phyloP scores from a whole-genome alignment of 192 early-diverging fungal genomes.

The Coemansia pectinata region DNA sequence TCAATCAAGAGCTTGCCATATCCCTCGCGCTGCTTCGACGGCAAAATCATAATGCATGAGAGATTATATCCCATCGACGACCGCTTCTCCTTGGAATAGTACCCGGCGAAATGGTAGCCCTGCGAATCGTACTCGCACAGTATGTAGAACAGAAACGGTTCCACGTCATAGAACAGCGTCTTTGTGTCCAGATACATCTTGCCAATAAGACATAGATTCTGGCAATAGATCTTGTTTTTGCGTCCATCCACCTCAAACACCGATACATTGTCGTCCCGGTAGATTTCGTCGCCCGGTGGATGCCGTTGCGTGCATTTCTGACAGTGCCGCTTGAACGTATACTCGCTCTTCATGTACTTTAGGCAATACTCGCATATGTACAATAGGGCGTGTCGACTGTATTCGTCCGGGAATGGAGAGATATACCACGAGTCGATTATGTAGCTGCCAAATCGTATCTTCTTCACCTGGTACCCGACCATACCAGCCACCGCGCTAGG shows the following conservation, averaged over 20 bases:
- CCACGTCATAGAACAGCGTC: conserved; percentile 95
- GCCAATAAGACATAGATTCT: conserved; percentile 92
- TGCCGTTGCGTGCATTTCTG: conserved; percentile 76
- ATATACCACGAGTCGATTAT: conserved; percentile 93
- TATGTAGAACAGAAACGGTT: conserved; percentile 96
- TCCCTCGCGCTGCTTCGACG: conserved; percentile 82
- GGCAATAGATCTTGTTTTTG: conserved; percentile 98
- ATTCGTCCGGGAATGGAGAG: conserved; percentile 97
- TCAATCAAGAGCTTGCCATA: conserved; percentile 94
- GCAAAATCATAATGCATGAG: conserved; percentile 92
- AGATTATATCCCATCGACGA: conserved; percentile 84
- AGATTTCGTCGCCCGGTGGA: conserved; percentile 98
- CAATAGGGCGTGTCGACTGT: conserved; percentile 73
- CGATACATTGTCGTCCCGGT: conserved; percentile 81
- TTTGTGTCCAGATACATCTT: conserved; percentile 99
- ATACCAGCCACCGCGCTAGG: conserved; percentile 15
- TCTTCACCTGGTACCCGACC: conserved; percentile 49
- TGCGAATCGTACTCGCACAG: conserved; percentile 72
- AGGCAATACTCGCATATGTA: conserved; percentile 97
- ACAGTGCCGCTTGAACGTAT: conserved; percentile 77
- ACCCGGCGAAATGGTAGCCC: conserved; percentile 91
- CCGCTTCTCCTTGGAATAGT: conserved; percentile 97
- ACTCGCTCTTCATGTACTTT: conserved; percentile 96
- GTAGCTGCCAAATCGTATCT: conserved; percentile 79
- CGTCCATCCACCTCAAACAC: conserved; percentile 97